Evolutionary conservation across 148 eudicot species (phyloP), one percentile per base, ranked within the genome.

Genomic region (Dianthus caryophyllus): DNA sequence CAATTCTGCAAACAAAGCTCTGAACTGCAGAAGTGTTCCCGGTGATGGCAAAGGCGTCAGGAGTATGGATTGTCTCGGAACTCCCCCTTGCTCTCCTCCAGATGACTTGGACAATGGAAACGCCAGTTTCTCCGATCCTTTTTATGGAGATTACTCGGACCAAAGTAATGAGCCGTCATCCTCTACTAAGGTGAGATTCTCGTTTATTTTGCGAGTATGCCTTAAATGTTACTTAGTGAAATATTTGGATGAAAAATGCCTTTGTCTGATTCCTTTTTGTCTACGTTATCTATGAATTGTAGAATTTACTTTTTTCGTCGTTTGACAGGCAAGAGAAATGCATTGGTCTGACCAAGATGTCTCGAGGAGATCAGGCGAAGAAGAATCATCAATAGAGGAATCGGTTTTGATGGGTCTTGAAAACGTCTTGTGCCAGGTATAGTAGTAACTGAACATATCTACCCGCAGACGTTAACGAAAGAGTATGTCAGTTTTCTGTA

Each of bases 371-470:
- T 59, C 61, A 50, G 26, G 43, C 22, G 60, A 67, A 61, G 83
- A 77, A 24, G 72, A 76, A 72, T 75, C 82, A 14, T 76, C 85
- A 46, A n/a, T 71, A n/a, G 88, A 87, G 73, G 90, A 81, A 75
- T 79, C 87, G 9, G 84, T 82, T 48, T 71, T 87, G 70, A 69
- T 65, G 39, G 87, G 85, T 18, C 83, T 90, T 47, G 84, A 82
- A 76, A 65, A 65, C 12, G 84, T 66, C 76, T 62, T 85, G 57
- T 62, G 75, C 56, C 89, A 87, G 97, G 97, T 90, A 49, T 24
- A 26, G 31, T n/a, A n/a, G n/a, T 21, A 71, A 43, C 33, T 66
- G 16, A 11, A 13, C 26, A 54, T 14, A 27, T 26, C 44, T 30
- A 55, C 55, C 13, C 14, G 12, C 55, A 49, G 17, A 24, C 15